These are phyloP conservation scores for Incumbomyces lentus DNA, from an alignment of 2,329 filamentous ascomycete genomes.

Conservation along the genomic window DNA sequence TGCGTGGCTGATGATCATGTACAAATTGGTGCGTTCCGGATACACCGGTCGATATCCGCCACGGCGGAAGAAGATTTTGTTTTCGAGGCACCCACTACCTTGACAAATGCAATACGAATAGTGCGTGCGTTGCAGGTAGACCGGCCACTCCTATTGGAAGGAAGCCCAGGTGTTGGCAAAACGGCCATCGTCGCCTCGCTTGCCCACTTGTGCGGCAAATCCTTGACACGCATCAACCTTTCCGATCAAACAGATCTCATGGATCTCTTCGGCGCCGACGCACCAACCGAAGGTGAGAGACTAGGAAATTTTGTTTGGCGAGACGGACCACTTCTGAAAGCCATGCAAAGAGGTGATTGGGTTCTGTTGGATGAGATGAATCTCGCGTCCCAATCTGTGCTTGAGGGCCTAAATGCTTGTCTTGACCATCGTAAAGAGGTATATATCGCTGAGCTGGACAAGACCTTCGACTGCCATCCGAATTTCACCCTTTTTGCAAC, in stretches of 20 bases:
- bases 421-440: slow-evolving; percentile 92
- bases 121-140: slow-evolving; percentile 76
- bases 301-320: slow-evolving; percentile 90
- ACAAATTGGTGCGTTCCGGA: slow-evolving; percentile 61
- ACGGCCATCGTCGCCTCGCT: slow-evolving; percentile 84
- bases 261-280: slow-evolving; percentile 93
- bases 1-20: slow-evolving; percentile 44
- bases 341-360: slow-evolving; percentile 96
- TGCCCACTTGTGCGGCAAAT: slow-evolving; percentile 66
- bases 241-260: slow-evolving; percentile 97
- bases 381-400: slow-evolving; percentile 85
- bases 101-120: slow-evolving; percentile 80
- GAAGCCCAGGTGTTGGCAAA: slow-evolving; percentile 96
- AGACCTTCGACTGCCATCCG: slow-evolving; percentile 80
- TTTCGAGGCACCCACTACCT: slow-evolving; percentile 81
- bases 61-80: slow-evolving; percentile 55
- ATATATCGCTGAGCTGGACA: slow-evolving; percentile 89
- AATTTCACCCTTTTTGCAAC: slow-evolving; percentile 92
- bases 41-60: slow-evolving; percentile 34
- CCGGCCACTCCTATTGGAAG: slow-evolving; percentile 89
- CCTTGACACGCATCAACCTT: slow-evolving; percentile 86
- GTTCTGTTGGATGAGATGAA: slow-evolving; percentile 98
- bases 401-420: slow-evolving; percentile 93
- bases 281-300: slow-evolving; percentile 84
- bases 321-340: slow-evolving; percentile 87